phyloP scores from a whole-genome alignment of 2,329 filamentous ascomycete genomes.

The Paecilomyces sp. region DNA sequence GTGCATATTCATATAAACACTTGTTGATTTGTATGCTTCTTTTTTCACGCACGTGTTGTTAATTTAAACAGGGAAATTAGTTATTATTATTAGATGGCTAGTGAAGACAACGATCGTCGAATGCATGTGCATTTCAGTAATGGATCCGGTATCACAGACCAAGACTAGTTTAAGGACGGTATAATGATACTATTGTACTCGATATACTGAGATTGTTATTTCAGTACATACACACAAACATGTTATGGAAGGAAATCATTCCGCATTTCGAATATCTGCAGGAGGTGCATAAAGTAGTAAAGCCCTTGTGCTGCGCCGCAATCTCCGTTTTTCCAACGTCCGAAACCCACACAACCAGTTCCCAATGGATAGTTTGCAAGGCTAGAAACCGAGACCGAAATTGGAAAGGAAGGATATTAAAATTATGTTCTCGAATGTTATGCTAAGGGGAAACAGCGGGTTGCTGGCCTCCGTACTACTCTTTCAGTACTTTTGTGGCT shows the following conservation, averaged over 20 bases:
- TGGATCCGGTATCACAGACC: too few species aligned
- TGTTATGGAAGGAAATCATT: neutral
- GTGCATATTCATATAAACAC: neutral
- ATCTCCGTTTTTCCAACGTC: neutral
- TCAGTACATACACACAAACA: neutral
- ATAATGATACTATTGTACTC: neutral
- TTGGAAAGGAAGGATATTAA: neutral
- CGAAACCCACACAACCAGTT: neutral
- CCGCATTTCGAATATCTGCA: neutral
- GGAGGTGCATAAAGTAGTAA: neutral
- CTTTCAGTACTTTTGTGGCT: constrained; percentile 22
- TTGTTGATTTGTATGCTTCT: neutral
- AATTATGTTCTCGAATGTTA: neutral
- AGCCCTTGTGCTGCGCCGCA: neutral
- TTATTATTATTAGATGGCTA: neutral
- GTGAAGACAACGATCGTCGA: too few species aligned
- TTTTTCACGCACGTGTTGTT: neutral
- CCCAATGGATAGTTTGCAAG: neutral
- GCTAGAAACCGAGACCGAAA: neutral
- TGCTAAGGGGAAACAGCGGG: neutral
- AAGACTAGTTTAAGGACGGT: neutral
- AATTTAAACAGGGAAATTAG: neutral
- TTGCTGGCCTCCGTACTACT: constrained; percentile 3
- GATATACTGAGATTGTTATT: neutral
- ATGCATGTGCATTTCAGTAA: too few species aligned